phyloP scores from a whole-genome alignment of 495 filamentous ascomycete species.

The Penicillium silybi region DNA sequence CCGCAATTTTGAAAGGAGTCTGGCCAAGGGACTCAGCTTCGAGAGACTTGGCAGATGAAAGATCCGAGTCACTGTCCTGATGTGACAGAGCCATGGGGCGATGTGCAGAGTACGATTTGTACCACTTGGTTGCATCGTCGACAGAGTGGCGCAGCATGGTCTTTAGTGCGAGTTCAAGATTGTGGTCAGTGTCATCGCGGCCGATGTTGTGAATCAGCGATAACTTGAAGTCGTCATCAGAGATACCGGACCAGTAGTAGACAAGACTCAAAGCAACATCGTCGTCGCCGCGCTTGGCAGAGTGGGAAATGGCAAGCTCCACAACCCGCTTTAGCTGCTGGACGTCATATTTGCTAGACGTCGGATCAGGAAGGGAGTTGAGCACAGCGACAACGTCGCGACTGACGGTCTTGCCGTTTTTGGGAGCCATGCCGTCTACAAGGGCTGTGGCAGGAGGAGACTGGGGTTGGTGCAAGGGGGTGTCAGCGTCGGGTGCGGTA shows the following conservation, averaged over 20 bases:
- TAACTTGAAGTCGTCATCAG: conserved; percentile 19
- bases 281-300: not conserved
- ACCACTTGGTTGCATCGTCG: conserved; percentile 16
- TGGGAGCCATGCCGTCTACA: conserved; percentile 1
- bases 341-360: conserved; percentile 14
- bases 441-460: conserved; percentile 1
- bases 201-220: conserved; percentile 19
- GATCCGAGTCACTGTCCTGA: conserved; percentile 33
- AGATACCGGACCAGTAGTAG: conserved; percentile 18
- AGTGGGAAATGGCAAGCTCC: conserved; percentile 9
- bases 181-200: not conserved
- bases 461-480: conserved; percentile 1
- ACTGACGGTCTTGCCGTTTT: not conserved
- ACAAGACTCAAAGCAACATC: conserved; percentile 11
- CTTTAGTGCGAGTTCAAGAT: conserved; percentile 10
- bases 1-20: conserved; percentile 13
- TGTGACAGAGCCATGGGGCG: not conserved
- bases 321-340: conserved; percentile 11
- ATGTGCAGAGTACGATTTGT: not conserved
- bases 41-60: conserved; percentile 41
- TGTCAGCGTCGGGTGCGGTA: not conserved
- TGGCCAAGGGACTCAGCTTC: conserved; percentile 25
- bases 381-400: conserved; percentile 12
- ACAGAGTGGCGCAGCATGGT: conserved; percentile 11
- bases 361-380: conserved; percentile 9